These are phyloP conservation scores for Heritiera fomes DNA, from an alignment of 345 rosid genomes.

Conservation along the genomic window DNA sequence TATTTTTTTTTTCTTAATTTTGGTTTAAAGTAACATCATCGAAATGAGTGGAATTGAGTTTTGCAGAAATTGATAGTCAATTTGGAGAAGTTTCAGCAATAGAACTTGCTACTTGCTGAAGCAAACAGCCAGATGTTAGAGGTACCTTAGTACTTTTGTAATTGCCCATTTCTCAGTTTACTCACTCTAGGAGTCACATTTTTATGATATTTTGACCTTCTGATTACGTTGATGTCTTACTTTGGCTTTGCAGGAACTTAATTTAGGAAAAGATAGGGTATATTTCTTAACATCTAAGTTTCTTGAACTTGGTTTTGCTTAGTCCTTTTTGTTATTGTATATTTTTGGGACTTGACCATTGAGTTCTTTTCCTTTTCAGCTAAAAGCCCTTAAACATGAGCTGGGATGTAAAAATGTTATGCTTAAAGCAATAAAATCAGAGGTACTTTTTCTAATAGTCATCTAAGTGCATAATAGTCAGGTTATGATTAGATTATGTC, in stretches of 20 bases:
- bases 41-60: slow-evolving; percentile 49
- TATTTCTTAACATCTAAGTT: slow-evolving; percentile 27
- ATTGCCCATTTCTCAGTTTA: slow-evolving; percentile 20
- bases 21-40: slow-evolving; percentile 48
- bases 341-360: slow-evolving; percentile 22
- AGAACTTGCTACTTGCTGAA: slow-evolving; percentile 66
- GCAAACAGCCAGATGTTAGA: slow-evolving; percentile 57
- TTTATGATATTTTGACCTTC: slow-evolving; percentile 1
- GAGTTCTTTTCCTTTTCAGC: slow-evolving; percentile 42
- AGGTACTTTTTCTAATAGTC: slow-evolving; percentile 23
- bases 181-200: neutral
- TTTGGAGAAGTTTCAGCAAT: slow-evolving; percentile 58
- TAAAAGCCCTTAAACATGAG: slow-evolving; percentile 65
- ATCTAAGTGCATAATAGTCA: slow-evolving; percentile 8
- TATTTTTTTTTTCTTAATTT: slow-evolving; percentile 1
- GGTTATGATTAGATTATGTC: slow-evolving; percentile 8
- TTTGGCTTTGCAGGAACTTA: slow-evolving; percentile 61
- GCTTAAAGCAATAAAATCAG: slow-evolving; percentile 41
- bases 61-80: slow-evolving; percentile 52
- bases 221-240: slow-evolving; percentile 21
- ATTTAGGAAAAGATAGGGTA: slow-evolving; percentile 67
- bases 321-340: neutral
- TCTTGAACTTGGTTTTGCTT: slow-evolving; percentile 23
- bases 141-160: slow-evolving; percentile 37
- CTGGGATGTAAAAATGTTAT: slow-evolving; percentile 63